These are phyloP conservation scores for Nakataea oryzae DNA, from an alignment of 2,329 filamentous ascomycete genomes.

Conservation along the genomic window DNA sequence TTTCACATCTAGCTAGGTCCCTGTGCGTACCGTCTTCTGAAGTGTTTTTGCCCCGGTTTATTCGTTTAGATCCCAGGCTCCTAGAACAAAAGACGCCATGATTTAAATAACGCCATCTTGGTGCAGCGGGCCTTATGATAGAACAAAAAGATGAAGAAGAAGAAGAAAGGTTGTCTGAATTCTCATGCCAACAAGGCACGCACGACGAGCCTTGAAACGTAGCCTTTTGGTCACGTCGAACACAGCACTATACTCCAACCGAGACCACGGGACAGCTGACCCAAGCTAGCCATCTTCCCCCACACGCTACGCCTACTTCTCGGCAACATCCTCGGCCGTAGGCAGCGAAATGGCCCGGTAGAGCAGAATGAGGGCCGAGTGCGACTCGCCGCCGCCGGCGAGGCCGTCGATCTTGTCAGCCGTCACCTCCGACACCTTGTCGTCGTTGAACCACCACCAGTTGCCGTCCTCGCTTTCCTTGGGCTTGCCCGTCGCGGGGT, in stretches of 20 bases:
- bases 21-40: neutral
- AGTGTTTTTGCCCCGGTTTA: neutral
- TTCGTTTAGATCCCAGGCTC: neutral
- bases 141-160: too few species aligned
- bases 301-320: conserved; percentile 10
- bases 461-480: conserved; percentile 65
- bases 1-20: neutral
- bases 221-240: neutral
- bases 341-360: conserved; percentile 67
- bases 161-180: neutral
- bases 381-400: conserved; percentile 78
- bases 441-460: conserved; percentile 99
- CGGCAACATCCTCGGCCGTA: conserved; percentile 33
- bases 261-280: neutral
- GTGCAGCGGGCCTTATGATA: too few species aligned
- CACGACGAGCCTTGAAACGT: neutral
- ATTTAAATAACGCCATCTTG: neutral
- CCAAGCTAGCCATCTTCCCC: neutral
- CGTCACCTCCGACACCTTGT: conserved; percentile 88
- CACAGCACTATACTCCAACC: neutral
- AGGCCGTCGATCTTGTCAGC: conserved; percentile 84
- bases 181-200: too few species aligned
- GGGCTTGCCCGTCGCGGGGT: conserved; percentile 62
- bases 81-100: neutral
- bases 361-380: conserved; percentile 71